Conservation (phyloP, 225 moss, liverwort and hornwort genomes). For the Pleurozium schreberi region DNA sequence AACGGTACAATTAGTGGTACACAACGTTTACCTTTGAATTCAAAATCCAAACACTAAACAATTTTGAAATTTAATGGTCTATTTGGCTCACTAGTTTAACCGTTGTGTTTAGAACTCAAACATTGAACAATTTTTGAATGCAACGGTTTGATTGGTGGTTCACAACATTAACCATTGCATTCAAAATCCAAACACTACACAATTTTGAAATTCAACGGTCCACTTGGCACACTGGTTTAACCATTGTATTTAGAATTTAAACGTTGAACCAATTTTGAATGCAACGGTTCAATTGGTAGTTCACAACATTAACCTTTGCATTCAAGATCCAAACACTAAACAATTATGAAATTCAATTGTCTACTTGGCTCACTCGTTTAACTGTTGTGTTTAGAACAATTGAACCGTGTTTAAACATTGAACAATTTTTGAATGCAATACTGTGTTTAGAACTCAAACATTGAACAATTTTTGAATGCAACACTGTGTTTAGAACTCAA, state of each 20-base stretch:
- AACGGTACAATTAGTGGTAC: accelerated
- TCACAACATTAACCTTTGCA: no score
- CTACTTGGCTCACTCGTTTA: no score
- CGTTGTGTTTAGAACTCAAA: background rate
- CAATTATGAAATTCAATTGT: background rate
- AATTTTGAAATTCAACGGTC: accelerated
- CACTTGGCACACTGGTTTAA: accelerated
- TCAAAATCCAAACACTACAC: background rate
- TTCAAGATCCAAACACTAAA: background rate
- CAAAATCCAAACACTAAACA: background rate
- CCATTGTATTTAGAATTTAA: background rate
- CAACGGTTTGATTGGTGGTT: accelerated
- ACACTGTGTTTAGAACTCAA: no score
- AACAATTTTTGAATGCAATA: background rate
- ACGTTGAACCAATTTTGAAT: background rate
- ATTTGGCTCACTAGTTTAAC: accelerated
- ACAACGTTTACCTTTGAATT: accelerated
- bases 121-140: background rate
- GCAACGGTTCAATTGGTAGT: no score
- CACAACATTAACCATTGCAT: accelerated
- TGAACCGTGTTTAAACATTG: no score
- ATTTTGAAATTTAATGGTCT: accelerated
- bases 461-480: no score
- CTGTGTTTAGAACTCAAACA: no score
- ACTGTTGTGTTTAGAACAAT: no score